Percentiles rank a stretch among this genome's conserved stretches.
Evolutionary conservation across 495 filamentous ascomycete genomes (phyloP).

Genomic region (Penicillium verhagenii): DNA sequence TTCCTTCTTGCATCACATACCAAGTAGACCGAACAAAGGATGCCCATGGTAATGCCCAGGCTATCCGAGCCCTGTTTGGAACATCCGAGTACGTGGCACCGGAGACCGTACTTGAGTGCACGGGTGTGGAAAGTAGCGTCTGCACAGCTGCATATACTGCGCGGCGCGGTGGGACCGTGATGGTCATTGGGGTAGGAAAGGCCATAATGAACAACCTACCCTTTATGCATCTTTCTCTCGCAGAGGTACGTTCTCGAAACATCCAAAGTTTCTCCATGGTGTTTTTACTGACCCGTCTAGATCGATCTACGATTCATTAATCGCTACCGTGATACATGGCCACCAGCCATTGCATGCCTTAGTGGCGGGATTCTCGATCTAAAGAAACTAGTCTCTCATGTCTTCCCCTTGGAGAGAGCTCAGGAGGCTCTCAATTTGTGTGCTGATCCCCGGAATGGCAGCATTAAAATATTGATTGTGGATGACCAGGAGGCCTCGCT

Average conservation of each 20-base stretch:
- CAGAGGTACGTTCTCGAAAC: constrained; percentile 36
- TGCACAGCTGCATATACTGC: constrained; percentile 55
- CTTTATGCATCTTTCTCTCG: constrained; percentile 64
- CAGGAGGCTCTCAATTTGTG: constrained; percentile 53
- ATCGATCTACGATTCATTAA: constrained; percentile 65
- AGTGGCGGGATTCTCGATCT: constrained; percentile 54
- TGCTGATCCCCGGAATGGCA: constrained; percentile 46
- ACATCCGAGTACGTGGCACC: constrained; percentile 50
- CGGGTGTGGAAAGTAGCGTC: constrained; percentile 60
- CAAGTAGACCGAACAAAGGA: constrained; percentile 45
- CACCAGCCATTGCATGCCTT: constrained; percentile 48
- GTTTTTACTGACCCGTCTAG: constrained; percentile 22
- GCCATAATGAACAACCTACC: constrained; percentile 61
- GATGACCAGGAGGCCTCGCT: constrained; percentile 46
- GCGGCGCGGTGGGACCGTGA: constrained; percentile 57
- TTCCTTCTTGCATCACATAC: constrained; percentile 54
- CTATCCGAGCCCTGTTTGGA: constrained; percentile 53
- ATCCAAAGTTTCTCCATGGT: too few relatives aligned
- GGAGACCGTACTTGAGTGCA: constrained; percentile 61
- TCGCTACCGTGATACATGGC: constrained; percentile 64
- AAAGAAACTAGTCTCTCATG: constrained; percentile 69
- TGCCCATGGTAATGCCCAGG: constrained; percentile 50
- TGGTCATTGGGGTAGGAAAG: constrained; percentile 64
- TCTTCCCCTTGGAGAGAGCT: constrained; percentile 55
- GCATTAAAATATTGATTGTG: constrained; percentile 60